Percentiles rank a stretch among this genome's conserved stretches.
phyloP scores from a whole-genome alignment of 2,329 filamentous ascomycete species.

The Ophiostoma himal-ulmi region DNA sequence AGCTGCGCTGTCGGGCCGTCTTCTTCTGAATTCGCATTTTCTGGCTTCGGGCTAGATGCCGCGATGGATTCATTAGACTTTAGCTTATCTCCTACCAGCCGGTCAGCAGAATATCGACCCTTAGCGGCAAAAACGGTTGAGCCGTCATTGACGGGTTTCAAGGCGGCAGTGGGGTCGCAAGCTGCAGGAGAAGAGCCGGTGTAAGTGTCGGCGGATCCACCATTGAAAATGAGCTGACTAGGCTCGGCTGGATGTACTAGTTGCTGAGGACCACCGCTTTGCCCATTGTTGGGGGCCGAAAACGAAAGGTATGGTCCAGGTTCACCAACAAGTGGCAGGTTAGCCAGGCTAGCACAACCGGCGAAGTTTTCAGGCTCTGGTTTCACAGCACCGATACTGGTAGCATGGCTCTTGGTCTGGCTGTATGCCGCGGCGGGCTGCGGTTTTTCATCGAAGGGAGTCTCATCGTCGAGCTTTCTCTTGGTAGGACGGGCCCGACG shows the following conservation, averaged over 20 bases:
- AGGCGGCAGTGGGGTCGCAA: neutral
- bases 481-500: neutral
- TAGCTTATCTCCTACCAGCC: neutral
- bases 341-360: neutral
- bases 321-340: neutral
- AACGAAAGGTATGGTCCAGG: neutral
- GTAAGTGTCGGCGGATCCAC: neutral
- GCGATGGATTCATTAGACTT: neutral
- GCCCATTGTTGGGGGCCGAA: neutral
- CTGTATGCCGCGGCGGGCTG: neutral
- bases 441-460: neutral
- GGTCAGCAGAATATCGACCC: neutral
- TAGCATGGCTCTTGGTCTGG: neutral
- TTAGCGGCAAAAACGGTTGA: neutral
- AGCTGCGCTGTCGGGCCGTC: neutral
- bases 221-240: neutral
- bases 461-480: neutral
- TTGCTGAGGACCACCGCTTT: neutral
- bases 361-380: neutral
- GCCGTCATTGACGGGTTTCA: neutral
- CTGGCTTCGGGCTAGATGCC: neutral
- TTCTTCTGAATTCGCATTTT: neutral
- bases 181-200: neutral
- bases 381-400: neutral
- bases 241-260: neutral